A percentile compares a stretch with the other conserved stretches of the same genome.
Evolutionary conservation across 352 stramenopile species (phyloP).

Genomic region (Globisporangium polare): DNA sequence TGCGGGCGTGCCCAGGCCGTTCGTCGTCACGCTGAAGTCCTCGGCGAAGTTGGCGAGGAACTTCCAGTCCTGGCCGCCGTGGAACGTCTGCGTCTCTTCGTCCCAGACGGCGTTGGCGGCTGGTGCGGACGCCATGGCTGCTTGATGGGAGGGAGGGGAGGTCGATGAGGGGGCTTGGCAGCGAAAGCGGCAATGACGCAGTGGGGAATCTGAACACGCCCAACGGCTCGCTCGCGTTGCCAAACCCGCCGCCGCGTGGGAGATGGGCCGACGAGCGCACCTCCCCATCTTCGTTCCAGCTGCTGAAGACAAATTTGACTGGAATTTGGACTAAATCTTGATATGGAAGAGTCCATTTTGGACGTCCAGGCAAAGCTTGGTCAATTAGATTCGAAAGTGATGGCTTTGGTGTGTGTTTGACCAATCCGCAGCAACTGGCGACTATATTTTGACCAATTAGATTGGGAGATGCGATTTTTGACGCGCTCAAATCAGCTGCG

Average conservation of each 20-base stretch:
- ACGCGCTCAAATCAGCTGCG: too few species aligned
- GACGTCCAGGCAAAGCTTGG: too few species aligned
- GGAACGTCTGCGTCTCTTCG: slow-evolving; percentile 85
- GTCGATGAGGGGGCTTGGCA: background rate
- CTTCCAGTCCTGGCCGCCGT: slow-evolving; percentile 91
- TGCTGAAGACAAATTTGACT: background rate
- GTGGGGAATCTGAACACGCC: slow-evolving; percentile 10
- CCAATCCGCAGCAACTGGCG: too few species aligned
- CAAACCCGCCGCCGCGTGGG: background rate
- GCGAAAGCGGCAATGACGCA: slow-evolving; percentile 12
- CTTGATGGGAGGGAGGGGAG: background rate
- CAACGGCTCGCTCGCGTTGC: background rate
- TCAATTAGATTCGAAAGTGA: too few species aligned
- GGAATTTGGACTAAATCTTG: background rate
- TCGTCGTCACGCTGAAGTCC: slow-evolving; percentile 90
- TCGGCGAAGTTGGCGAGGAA: slow-evolving; percentile 87
- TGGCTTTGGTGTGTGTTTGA: too few species aligned
- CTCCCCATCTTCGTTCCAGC: background rate
- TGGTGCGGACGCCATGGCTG: slow-evolving; percentile 6
- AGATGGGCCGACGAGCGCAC: background rate
- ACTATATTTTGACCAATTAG: too few species aligned
- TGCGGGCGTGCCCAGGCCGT: slow-evolving; percentile 77
- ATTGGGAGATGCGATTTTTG: too few species aligned
- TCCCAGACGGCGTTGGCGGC: slow-evolving; percentile 53
- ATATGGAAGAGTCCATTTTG: background rate